Evolutionary conservation across 768 basidiomycete species (phyloP).

Genomic region (Mycena amicta): DNA sequence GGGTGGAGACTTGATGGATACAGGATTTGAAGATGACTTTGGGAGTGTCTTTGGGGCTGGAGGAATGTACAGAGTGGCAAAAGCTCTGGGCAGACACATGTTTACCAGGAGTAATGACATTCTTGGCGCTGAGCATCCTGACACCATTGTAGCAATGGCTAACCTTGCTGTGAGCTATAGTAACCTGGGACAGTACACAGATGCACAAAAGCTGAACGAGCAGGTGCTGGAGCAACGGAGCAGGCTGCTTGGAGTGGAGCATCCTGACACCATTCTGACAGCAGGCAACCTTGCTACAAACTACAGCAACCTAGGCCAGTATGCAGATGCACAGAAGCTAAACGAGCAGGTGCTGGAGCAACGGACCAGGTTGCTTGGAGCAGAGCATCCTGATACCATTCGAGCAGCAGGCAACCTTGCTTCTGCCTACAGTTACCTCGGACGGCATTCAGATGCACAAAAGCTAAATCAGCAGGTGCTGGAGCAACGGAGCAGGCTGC

Average conservation of each 20-base stretch:
- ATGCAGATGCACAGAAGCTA: conserved; percentile 3
- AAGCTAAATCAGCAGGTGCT: too few relatives aligned
- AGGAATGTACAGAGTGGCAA: too few relatives aligned
- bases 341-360: conserved; percentile 1
- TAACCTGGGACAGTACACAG: not conserved
- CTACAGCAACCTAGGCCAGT: not conserved
- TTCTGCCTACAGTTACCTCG: not conserved
- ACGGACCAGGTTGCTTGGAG: not conserved
- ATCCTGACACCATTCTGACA: not conserved
- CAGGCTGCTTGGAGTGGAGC: not conserved
- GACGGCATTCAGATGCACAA: too few relatives aligned
- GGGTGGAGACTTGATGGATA: too few relatives aligned
- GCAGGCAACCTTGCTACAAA: not conserved
- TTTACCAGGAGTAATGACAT: too few relatives aligned
- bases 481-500: too few relatives aligned
- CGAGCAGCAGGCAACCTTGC: not conserved
- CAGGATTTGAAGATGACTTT: too few relatives aligned
- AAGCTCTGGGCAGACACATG: too few relatives aligned
- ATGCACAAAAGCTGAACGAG: conserved; percentile 1
- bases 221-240: not conserved
- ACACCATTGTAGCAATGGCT: not conserved
- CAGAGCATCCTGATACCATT: conserved; percentile 4
- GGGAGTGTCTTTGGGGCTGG: too few relatives aligned
- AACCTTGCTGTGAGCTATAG: conserved; percentile 1
- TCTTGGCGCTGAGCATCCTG: conserved; percentile 2